These are phyloP conservation scores for Tulasnella sp. DNA, from an alignment of 768 basidiomycete genomes.

Conservation along the genomic window DNA sequence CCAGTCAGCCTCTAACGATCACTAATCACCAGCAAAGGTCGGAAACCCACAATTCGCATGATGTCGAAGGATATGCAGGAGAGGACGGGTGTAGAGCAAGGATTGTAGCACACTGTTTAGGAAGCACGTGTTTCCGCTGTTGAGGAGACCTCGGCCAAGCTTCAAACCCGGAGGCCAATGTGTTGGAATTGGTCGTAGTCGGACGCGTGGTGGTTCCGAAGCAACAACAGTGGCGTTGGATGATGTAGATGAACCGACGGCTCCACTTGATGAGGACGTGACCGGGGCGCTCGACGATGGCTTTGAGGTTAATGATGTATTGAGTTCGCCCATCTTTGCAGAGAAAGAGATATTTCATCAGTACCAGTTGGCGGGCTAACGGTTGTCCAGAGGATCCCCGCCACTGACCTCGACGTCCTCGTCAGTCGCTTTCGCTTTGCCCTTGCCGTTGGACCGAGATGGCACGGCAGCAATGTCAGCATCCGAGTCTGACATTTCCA, in stretches of 20 bases:
- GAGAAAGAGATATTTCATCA: background rate
- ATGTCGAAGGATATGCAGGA: conserved; percentile 52
- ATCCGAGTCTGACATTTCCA: background rate
- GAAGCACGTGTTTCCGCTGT: conserved; percentile 92
- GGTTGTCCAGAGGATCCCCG: background rate
- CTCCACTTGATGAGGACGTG: background rate
- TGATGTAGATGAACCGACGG: background rate
- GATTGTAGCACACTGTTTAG: conserved; percentile 92
- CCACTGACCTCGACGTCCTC: background rate
- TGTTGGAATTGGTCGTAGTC: background rate
- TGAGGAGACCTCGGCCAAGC: conserved; percentile 60
- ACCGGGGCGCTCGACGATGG: background rate
- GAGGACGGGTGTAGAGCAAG: conserved; percentile 83
- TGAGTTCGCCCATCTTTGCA: background rate
- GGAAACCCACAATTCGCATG: conserved; percentile 52
- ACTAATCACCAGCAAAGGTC: no score
- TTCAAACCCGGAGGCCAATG: conserved; percentile 14
- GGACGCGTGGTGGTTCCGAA: background rate
- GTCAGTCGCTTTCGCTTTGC: conserved; percentile 38
- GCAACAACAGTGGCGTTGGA: background rate
- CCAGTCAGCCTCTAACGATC: background rate
- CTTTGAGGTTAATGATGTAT: conserved; percentile 1
- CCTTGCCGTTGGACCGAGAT: conserved; percentile 36
- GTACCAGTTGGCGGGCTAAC: background rate
- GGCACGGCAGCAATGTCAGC: conserved; percentile 33